These are phyloP conservation scores for Chaetothyriales sp. DNA, from an alignment of 2,329 filamentous ascomycete genomes.

Conservation along the genomic window DNA sequence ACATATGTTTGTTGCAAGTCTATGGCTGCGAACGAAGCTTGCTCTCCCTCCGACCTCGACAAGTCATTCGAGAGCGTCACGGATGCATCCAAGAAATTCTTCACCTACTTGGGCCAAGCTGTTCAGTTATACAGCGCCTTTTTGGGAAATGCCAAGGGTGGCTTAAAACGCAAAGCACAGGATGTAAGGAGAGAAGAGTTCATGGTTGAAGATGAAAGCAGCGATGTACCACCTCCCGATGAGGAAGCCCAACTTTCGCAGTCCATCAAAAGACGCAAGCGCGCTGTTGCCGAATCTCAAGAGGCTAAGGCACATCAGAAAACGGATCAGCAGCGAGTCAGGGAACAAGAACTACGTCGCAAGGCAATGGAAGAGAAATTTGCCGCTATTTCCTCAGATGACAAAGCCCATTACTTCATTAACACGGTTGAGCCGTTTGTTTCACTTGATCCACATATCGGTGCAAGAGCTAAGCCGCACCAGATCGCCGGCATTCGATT, in stretches of 20 bases:
- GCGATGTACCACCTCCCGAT: not conserved
- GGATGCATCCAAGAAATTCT: not conserved
- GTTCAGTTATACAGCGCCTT: not conserved
- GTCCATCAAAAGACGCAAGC: constrained; percentile 24
- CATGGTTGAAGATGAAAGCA: not conserved
- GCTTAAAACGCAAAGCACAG: constrained; percentile 1
- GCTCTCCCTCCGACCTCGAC: not conserved
- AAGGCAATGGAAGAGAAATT: constrained; percentile 23
- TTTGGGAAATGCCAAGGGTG: not conserved
- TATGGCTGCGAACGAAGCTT: not conserved
- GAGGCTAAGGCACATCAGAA: constrained; percentile 42
- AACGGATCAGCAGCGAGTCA: constrained; percentile 39
- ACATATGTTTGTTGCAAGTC: constrained; percentile 8
- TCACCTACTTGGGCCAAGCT: not conserved
- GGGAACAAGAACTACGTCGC: constrained; percentile 41
- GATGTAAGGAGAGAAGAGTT: constrained; percentile 7
- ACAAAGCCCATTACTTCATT: constrained; percentile 27
- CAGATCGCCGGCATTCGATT: constrained; percentile 73
- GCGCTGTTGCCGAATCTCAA: constrained; percentile 35
- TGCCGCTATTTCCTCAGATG: constrained; percentile 29
- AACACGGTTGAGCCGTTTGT: constrained; percentile 30
- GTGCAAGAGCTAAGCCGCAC: constrained; percentile 56
- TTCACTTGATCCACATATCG: constrained; percentile 50
- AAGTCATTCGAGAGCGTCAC: constrained; percentile 1
- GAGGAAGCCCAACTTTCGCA: not conserved